Evolutionary conservation across 495 filamentous ascomycete species (phyloP), one percentile per base, ranked within the genome.

Genomic region (Annulohypoxylon moriforme): DNA sequence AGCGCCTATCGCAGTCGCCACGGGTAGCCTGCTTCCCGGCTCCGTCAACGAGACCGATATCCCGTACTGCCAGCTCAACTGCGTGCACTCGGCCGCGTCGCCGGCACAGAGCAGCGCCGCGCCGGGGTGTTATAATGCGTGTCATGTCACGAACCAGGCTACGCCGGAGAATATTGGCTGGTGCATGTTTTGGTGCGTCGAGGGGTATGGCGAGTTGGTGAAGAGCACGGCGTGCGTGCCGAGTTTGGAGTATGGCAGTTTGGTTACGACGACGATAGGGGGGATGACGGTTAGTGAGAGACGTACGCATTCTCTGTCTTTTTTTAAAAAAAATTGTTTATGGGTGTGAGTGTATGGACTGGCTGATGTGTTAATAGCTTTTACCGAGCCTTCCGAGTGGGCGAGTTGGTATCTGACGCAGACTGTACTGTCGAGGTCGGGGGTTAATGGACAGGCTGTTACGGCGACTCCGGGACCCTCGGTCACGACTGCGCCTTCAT

Each of bases 361-460:
- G 14, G 27, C 65, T 69, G 46, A 69, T n/a, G 9, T 1, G 7
- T 13, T 22, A 11, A 13, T 22, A 70, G 68, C 62, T 14, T 50
- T 66, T 7, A 65, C 60, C 11, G 14, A 60, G 20, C 53, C 53
- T 4, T 9, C 61, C 7, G 52, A 49, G 25, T 66, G 68, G 61
- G 47, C 49, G 25, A 71, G 68, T 14, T 71, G 68, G 62, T 71
- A 71, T 20, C 18, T 27, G 36, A 71, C 62, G 44, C 68, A 71
- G 55, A 67, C 68, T 1, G 68, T 67, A n/a, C 14, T 71, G 20
- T 47, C 68, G n/a, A 27, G 13, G 31, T 7, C 52, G n/a, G n/a
- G 29, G 4, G 27, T 22, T 33, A 55, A 8, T 9, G 25, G 3
- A 5, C 27, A 31, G 3, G 24, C 11, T 56, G 18, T 18, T 16